Evolutionary conservation across 2,329 filamentous ascomycete species (phyloP), one percentile per base, ranked within the genome.

Genomic region (Xylariaceae sp.): DNA sequence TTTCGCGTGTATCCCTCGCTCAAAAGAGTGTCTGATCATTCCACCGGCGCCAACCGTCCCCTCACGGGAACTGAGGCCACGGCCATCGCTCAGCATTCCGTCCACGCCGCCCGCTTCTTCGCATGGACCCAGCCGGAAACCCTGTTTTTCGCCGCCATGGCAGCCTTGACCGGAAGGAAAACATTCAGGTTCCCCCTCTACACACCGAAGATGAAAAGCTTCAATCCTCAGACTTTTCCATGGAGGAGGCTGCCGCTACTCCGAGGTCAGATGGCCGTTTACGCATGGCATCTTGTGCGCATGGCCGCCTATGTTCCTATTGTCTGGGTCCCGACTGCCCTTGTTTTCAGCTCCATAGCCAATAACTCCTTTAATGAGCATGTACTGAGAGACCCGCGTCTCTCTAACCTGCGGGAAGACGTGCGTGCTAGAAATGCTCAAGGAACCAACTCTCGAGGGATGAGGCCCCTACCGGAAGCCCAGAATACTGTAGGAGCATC

Each of bases 151-250:
- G 65, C 70, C 4, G 54, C 50, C 2, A 60, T 55, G 44, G 32
- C 70, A 48, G 55, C 71, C 1, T 68, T 63, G 35, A 55, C 60
- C 7, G 65, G 66, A 3, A 67, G 70, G 41, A 59, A 59, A 26
- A 70, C 63, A 3, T 74, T 71, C 60, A 68, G 66, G 4, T 76
- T 77, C 59, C 73, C 74, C 12, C 67, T 76, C 41, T 72, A 68
- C 62, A 67, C 62, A 39, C 72, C 73, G 2, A 68, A 70, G 44
- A 60, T 64, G 39, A 47, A 54, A 26, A 61, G 46, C 31, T 70
- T 71, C 39, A 62, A 70, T 51, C 70, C 71, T 6, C 32, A 51
- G 32, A 50, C 54, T 9, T 73, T 73, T 44, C 70, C 72, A 3
- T 47, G 52, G 4, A 58, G 52, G 41, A 42, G 44, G 2, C 12